Percentiles rank a stretch among this genome's conserved stretches.
Evolutionary conservation across 345 rosid genomes (phyloP).

Genomic region (Gossypium thurberi): DNA sequence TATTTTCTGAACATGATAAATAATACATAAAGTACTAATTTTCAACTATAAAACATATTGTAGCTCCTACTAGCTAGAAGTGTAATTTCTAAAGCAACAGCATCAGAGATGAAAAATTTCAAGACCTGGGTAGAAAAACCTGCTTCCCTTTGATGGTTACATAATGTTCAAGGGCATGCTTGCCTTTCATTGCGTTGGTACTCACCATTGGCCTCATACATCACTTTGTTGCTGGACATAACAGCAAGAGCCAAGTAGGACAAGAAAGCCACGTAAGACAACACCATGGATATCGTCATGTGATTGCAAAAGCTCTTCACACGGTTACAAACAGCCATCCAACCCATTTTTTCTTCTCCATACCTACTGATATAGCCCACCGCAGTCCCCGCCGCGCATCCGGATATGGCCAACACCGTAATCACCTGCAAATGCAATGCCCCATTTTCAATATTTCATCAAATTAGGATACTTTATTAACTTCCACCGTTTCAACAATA

Average conservation of each 20-base stretch:
- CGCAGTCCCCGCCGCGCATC: constrained; percentile 49
- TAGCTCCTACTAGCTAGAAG: neutral
- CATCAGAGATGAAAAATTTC: neutral
- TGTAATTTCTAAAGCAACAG: neutral
- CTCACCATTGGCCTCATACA: constrained; percentile 12
- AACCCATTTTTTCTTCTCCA: constrained; percentile 37
- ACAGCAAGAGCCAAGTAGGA: constrained; percentile 34
- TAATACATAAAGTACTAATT: neutral
- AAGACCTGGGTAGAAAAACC: constrained; percentile 1
- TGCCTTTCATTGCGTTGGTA: neutral
- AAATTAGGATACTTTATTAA: neutral
- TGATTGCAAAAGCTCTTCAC: constrained; percentile 38
- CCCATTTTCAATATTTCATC: neutral
- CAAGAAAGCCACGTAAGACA: constrained; percentile 46
- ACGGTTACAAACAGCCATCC: constrained; percentile 33
- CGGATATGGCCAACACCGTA: constrained; percentile 43
- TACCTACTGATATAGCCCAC: constrained; percentile 33
- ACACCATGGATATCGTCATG: constrained; percentile 20
- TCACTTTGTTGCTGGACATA: constrained; percentile 28
- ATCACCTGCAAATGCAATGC: constrained; percentile 46
- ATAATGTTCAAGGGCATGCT: neutral
- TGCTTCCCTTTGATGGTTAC: neutral
- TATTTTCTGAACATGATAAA: too few species aligned
- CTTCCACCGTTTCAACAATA: neutral
- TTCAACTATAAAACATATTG: neutral